phyloP scores from a whole-genome alignment of 73 alveolate genomes.

The Tetrahymena borealis region DNA sequence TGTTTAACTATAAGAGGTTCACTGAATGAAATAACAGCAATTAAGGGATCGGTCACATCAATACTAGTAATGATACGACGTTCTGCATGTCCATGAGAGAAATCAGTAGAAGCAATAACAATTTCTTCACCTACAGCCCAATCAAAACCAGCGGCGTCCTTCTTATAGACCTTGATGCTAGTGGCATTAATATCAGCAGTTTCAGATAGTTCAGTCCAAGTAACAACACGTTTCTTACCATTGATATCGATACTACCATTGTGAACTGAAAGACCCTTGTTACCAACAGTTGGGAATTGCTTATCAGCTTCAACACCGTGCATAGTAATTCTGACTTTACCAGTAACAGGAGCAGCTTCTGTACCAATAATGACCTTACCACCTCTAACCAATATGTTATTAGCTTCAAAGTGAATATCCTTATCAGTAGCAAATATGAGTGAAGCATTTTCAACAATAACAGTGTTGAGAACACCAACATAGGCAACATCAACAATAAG shows the following conservation, averaged over 20 bases:
- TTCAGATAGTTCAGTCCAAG: conserved; percentile 70
- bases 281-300: conserved; percentile 71
- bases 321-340: conserved; percentile 57
- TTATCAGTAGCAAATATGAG: conserved; percentile 50
- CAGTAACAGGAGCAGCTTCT: conserved; percentile 54
- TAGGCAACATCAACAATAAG: conserved; percentile 55
- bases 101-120: conserved; percentile 64
- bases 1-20: conserved; percentile 10
- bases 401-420: conserved; percentile 60
- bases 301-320: conserved; percentile 50
- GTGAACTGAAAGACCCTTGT: conserved; percentile 62
- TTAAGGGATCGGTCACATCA: background rate
- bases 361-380: conserved; percentile 73
- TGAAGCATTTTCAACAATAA: conserved; percentile 60
- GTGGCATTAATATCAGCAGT: conserved; percentile 55
- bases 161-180: conserved; percentile 19
- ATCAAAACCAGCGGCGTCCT: conserved; percentile 40
- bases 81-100: conserved; percentile 59
- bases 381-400: conserved; percentile 58
- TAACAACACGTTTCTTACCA: conserved; percentile 52
- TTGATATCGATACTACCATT: conserved; percentile 67
- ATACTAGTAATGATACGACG: conserved; percentile 41
- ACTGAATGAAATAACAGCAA: background rate
- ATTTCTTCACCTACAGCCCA: conserved; percentile 76
- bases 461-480: conserved; percentile 46